Evolutionary conservation across 2,329 filamentous ascomycete species (phyloP).

Genomic region (Exophiala sideris): DNA sequence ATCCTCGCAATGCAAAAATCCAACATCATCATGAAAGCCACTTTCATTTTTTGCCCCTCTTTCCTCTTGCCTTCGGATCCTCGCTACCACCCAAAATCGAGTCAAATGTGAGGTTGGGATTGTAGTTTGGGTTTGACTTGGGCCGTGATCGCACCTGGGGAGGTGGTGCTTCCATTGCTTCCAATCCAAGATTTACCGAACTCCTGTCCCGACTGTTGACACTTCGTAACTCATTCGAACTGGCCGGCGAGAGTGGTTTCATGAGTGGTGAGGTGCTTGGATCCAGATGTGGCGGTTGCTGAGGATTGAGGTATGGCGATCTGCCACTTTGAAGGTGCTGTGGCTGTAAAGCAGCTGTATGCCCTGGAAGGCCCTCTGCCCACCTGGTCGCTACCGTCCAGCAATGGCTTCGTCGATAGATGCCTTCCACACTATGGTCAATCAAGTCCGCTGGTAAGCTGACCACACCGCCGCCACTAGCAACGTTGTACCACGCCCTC

Average conservation of each 20-base stretch:
- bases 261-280: conserved; percentile 34
- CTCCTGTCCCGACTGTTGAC: conserved; percentile 34
- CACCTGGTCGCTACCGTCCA: conserved; percentile 64
- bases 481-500: conserved; percentile 51
- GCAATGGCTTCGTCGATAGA: conserved; percentile 67
- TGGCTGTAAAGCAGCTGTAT: conserved; percentile 8
- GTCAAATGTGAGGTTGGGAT: conserved; percentile 50
- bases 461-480: conserved; percentile 62
- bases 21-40: not conserved
- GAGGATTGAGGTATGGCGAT: conserved; percentile 22
- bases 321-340: not conserved
- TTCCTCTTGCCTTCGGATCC: conserved; percentile 36
- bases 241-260: conserved; percentile 35
- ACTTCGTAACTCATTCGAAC: conserved; percentile 31
- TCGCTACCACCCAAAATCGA: conserved; percentile 42
- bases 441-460: conserved; percentile 62
- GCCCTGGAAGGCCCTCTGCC: conserved; percentile 40
- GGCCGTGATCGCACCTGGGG: conserved; percentile 38
- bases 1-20: not conserved
- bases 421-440: conserved; percentile 64
- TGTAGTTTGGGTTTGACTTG: not conserved
- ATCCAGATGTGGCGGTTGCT: conserved; percentile 26
- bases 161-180: conserved; percentile 42
- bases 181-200: conserved; percentile 44
- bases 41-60: conserved; percentile 26